Percentiles rank a stretch among this genome's conserved stretches.
These are phyloP conservation scores for Neurospora tetrasperma DNA, from an alignment of 495 filamentous ascomycete species.

Conservation along the genomic window DNA sequence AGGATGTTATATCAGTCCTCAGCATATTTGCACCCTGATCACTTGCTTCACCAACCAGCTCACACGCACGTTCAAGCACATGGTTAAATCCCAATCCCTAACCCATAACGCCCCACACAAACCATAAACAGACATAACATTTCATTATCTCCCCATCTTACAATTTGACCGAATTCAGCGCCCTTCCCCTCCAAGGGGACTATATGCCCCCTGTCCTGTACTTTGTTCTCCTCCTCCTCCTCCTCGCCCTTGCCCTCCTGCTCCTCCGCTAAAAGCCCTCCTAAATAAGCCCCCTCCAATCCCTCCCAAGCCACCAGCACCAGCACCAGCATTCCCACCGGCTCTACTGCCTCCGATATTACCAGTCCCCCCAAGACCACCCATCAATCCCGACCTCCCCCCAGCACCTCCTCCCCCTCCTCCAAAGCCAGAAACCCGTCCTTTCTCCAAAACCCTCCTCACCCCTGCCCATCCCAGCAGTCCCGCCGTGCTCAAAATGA, in stretches of 20 bases:
- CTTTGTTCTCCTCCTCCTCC: background rate
- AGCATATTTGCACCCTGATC: background rate
- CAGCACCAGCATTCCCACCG: background rate
- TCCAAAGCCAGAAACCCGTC: constrained; percentile 20
- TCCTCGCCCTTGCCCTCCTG: background rate
- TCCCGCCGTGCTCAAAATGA: constrained; percentile 78
- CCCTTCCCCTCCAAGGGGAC: constrained; percentile 8
- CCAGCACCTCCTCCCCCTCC: background rate
- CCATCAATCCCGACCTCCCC: background rate
- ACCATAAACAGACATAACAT: background rate
- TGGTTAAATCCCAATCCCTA: background rate
- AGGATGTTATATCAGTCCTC: background rate
- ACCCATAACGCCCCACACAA: background rate
- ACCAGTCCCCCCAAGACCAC: background rate
- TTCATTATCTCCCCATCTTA: background rate
- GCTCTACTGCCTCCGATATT: background rate
- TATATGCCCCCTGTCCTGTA: constrained; percentile 8
- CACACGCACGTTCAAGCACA: background rate
- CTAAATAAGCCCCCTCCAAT: background rate
- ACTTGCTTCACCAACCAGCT: background rate
- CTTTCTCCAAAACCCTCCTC: constrained; percentile 42
- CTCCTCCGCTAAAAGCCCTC: background rate
- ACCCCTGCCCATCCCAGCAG: constrained; percentile 70
- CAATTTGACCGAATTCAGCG: background rate
- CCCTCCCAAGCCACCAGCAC: background rate